Percentiles rank a stretch among this genome's conserved stretches.
Conservation (phyloP, 805 yeast species). For the Candida railenensis region DNA sequence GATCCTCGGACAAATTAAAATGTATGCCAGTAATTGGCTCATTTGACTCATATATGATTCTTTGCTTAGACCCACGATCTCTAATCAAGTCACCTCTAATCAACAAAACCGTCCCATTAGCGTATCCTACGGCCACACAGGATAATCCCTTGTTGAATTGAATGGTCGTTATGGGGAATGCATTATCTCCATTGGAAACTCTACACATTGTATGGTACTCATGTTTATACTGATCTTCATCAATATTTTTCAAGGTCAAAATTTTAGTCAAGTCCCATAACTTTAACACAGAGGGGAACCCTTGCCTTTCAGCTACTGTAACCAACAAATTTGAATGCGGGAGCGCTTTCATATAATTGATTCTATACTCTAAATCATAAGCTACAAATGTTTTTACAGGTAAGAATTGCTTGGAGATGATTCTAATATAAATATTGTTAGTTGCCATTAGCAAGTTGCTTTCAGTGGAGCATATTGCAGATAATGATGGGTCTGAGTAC, state of each 20-base stretch:
- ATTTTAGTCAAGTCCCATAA: conserved; percentile 71
- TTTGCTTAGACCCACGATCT: conserved; percentile 88
- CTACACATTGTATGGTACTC: conserved; percentile 60
- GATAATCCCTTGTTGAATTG: conserved; percentile 54
- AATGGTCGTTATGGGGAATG: conserved; percentile 74
- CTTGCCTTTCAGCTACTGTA: conserved; percentile 74
- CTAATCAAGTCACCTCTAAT: conserved; percentile 84
- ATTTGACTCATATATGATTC: conserved; percentile 67
- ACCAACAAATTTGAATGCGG: conserved; percentile 53
- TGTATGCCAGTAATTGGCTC: conserved; percentile 83
- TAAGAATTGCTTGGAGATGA: conserved; percentile 52
- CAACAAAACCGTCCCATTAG: conserved; percentile 79
- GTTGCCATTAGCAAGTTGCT: conserved; percentile 62
- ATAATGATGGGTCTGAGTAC: conserved; percentile 75
- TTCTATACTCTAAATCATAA: conserved; percentile 61
- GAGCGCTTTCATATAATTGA: conserved; percentile 55
- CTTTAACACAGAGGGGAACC: conserved; percentile 64
- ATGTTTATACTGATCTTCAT: conserved; percentile 20
- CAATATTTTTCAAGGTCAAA: conserved; percentile 18
- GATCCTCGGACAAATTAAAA: conserved; percentile 50
- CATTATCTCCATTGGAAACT: conserved; percentile 70
- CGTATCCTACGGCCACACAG: conserved; percentile 72
- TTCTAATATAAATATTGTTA: conserved; percentile 49
- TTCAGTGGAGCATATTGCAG: conserved; percentile 60
- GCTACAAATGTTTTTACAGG: conserved; percentile 56